Conservation (phyloP, 2,329 filamentous ascomycete species). For the Stenocarpella maydis region DNA sequence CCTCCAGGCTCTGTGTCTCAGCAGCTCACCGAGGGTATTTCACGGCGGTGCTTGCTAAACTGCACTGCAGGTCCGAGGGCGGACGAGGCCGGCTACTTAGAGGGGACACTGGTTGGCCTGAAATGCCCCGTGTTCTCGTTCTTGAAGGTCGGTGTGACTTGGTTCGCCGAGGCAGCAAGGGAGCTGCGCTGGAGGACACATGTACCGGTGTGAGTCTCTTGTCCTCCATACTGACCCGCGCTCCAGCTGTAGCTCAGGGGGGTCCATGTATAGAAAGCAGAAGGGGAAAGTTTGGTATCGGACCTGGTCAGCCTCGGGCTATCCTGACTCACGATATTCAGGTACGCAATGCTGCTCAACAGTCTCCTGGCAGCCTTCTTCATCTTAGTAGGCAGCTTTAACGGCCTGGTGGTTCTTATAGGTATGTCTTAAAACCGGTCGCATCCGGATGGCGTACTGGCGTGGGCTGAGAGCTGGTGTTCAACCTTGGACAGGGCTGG, state of each 20-base stretch:
- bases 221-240: background rate
- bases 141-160: constrained; percentile 36
- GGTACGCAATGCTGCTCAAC: constrained; percentile 28
- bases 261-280: background rate
- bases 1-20: constrained; percentile 51
- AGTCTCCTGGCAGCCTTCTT: constrained; percentile 27
- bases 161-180: constrained; percentile 40
- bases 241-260: background rate
- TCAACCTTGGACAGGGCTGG: constrained; percentile 38
- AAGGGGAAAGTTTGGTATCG: too few relatives aligned
- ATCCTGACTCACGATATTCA: background rate
- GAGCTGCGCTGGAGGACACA: constrained; percentile 37
- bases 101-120: constrained; percentile 32
- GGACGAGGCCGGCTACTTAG: constrained; percentile 42
- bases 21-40: constrained; percentile 44
- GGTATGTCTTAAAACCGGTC: background rate
- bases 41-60: constrained; percentile 40
- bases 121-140: constrained; percentile 34
- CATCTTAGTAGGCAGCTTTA: background rate
- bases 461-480: background rate
- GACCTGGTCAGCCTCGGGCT: background rate
- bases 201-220: constrained; percentile 38
- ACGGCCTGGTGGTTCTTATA: constrained; percentile 12
- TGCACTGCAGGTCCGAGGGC: constrained; percentile 40
- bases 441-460: background rate